These are phyloP conservation scores for Akanthomyces dipterigenus DNA, from an alignment of 2,329 filamentous ascomycete species.

Conservation along the genomic window DNA sequence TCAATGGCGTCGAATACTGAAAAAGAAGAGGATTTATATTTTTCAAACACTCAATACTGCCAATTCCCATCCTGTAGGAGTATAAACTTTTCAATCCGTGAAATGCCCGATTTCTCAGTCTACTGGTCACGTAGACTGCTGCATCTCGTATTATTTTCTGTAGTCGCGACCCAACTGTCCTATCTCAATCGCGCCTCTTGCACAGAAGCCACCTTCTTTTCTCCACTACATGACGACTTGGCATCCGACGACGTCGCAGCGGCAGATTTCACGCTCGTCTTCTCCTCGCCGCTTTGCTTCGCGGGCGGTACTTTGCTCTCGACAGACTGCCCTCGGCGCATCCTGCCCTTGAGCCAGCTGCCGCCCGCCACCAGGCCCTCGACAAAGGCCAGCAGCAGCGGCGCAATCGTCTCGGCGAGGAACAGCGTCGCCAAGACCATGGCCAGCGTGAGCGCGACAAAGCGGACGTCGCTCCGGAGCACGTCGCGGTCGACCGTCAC, in stretches of 20 bases:
- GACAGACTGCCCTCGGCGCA: not conserved
- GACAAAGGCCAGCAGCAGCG: slow-evolving; percentile 14
- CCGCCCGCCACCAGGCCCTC: slow-evolving; percentile 16
- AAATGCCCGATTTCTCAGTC: not conserved
- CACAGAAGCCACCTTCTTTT: not conserved
- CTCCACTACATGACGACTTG: not conserved
- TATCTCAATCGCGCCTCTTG: not conserved
- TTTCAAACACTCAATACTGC: not conserved
- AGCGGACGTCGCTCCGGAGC: slow-evolving; percentile 12
- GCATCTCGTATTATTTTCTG: too few species aligned
- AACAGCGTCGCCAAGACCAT: slow-evolving; percentile 18
- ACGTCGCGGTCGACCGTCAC: slow-evolving; percentile 15
- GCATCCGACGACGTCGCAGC: not conserved
- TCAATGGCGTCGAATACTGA: not conserved
- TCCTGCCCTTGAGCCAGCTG: not conserved
- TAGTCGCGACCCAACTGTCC: not conserved
- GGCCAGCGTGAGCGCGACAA: slow-evolving; percentile 15
- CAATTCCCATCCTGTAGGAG: not conserved
- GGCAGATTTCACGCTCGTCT: too few species aligned
- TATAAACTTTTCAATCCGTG: not conserved
- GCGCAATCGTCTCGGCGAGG: slow-evolving; percentile 17
- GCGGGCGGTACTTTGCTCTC: not conserved
- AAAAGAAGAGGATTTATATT: not conserved
- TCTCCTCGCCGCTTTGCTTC: not conserved
- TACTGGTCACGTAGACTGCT: not conserved